A percentile compares a stretch with the other conserved stretches of the same genome.
Conservation (phyloP, 176 grass and related monocot genomes). For the Bothriochloa decipiens region DNA sequence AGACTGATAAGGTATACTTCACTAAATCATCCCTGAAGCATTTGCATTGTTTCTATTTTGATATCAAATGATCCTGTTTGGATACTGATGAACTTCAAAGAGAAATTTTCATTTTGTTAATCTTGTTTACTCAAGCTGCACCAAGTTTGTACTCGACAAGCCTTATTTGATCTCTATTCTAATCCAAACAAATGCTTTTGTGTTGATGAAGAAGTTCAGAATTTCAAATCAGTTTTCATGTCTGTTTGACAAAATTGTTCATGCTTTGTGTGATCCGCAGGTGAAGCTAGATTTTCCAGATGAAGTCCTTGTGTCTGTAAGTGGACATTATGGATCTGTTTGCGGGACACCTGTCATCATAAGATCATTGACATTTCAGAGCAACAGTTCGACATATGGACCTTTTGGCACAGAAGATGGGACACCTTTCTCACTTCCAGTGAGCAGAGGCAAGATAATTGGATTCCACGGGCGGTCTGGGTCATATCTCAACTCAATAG, state of each 20-base stretch:
- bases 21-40: constrained; percentile 20
- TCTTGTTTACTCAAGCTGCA: not conserved
- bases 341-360: constrained; percentile 63
- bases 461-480: constrained; percentile 75
- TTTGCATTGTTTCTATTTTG: not conserved
- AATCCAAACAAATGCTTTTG: not conserved
- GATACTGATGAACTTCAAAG: constrained; percentile 9
- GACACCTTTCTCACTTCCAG: constrained; percentile 64
- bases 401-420: constrained; percentile 70
- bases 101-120: not conserved
- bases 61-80: not conserved
- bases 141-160: not conserved
- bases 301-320: constrained; percentile 57
- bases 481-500: constrained; percentile 66
- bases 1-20: constrained; percentile 57
- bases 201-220: not conserved
- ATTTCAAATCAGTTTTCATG: not conserved
- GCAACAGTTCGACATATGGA: constrained; percentile 62
- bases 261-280: constrained; percentile 30
- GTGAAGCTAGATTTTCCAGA: constrained; percentile 66
- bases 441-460: constrained; percentile 56
- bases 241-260: constrained; percentile 16
- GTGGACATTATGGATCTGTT: constrained; percentile 67
- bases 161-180: constrained; percentile 9
- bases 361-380: constrained; percentile 75